Evolutionary conservation across 306 rosid genomes (phyloP).

Genomic region (Castanea mollissima): DNA sequence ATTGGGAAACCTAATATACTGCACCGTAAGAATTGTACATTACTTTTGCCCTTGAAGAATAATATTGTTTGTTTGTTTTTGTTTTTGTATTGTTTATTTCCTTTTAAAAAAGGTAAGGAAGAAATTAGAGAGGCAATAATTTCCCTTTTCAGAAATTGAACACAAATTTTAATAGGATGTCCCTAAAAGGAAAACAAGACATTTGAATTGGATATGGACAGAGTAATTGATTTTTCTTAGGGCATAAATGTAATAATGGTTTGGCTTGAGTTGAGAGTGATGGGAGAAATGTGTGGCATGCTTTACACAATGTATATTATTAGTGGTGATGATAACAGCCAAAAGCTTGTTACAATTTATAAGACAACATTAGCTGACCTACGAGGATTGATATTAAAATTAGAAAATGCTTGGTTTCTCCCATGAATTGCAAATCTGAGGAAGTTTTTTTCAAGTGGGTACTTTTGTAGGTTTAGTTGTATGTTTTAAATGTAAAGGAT

Average conservation of each 20-base stretch:
- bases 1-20: too few species aligned
- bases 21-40: too few species aligned
- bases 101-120: too few species aligned
- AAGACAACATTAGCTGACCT: neutral
- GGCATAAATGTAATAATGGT: neutral
- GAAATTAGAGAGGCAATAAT: too few species aligned
- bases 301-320: neutral
- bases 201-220: too few species aligned
- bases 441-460: constrained; percentile 1
- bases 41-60: too few species aligned
- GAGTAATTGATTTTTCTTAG: neutral
- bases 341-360: constrained; percentile 1
- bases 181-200: too few species aligned
- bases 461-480: neutral
- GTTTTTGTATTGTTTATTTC: too few species aligned
- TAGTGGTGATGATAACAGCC: neutral
- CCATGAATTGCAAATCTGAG: neutral
- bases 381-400: neutral
- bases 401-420: neutral
- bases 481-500: neutral
- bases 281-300: neutral
- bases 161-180: too few species aligned
- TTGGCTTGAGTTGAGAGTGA: neutral
- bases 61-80: too few species aligned
- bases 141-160: too few species aligned